These are phyloP conservation scores for Plasmodium billcollinsi DNA, from an alignment of 169 alveolate species.

Conservation along the genomic window DNA sequence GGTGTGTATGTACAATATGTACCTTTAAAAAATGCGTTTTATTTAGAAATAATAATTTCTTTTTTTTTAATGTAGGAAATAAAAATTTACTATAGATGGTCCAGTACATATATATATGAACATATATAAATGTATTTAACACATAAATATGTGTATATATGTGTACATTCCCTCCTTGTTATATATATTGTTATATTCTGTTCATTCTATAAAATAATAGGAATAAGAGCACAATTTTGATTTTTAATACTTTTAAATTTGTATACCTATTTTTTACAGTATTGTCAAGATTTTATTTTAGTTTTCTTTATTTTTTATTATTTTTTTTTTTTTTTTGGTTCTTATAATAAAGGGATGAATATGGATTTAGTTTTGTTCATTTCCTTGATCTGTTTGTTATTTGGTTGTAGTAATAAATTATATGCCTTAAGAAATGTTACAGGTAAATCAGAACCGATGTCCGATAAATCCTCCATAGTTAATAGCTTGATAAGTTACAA, in stretches of 20 bases:
- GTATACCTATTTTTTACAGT: not conserved
- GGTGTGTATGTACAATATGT: too few relatives aligned
- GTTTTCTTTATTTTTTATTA: not conserved
- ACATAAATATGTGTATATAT: not conserved
- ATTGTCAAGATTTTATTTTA: not conserved
- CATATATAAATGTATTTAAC: too few relatives aligned
- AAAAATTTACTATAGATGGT: not conserved
- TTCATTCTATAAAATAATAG: not conserved
- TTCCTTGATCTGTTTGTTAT: not conserved
- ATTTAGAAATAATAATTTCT: too few relatives aligned
- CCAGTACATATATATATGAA: not conserved
- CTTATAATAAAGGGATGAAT: slow-evolving; percentile 11
- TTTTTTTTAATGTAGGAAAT: not conserved
- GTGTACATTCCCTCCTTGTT: not conserved
- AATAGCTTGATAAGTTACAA: slow-evolving; percentile 33
- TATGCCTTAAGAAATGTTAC: slow-evolving; percentile 16
- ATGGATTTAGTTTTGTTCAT: not conserved
- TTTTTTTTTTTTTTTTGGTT: not conserved
- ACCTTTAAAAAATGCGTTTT: too few relatives aligned
- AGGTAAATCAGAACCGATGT: not conserved
- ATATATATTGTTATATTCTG: not conserved
- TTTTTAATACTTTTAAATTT: not conserved
- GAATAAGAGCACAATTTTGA: not conserved
- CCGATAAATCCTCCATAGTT: slow-evolving; percentile 2
- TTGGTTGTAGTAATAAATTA: slow-evolving; percentile 4